Percentiles rank a stretch among this genome's conserved stretches.
These are phyloP conservation scores for Geranium incanum DNA, from an alignment of 441 rosid genomes.

Conservation along the genomic window DNA sequence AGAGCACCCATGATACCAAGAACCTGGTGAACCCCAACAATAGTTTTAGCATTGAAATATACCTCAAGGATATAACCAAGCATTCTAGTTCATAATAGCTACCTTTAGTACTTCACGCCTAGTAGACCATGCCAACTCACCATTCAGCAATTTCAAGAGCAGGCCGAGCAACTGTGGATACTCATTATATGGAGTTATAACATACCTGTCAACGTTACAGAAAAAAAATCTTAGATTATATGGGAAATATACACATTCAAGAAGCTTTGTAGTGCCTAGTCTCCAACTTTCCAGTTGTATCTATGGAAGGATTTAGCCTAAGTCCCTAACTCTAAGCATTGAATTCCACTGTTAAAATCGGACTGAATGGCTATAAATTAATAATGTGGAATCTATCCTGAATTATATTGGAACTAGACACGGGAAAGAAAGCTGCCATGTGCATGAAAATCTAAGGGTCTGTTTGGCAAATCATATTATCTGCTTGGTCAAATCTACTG, in stretches of 20 bases:
- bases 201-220: slow-evolving; percentile 50
- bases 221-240: slow-evolving; percentile 13
- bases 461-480: background rate
- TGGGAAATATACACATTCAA: slow-evolving; percentile 13
- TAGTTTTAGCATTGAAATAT: slow-evolving; percentile 22
- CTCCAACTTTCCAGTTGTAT: background rate
- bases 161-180: slow-evolving; percentile 86
- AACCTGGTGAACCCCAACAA: slow-evolving; percentile 47
- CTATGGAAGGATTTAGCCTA: background rate
- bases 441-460: slow-evolving; percentile 8
- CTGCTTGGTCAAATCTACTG: background rate
- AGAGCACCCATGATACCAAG: slow-evolving; percentile 99
- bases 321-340: background rate
- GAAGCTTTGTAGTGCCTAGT: background rate
- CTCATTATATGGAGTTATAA: slow-evolving; percentile 92
- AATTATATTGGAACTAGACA: background rate
- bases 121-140: slow-evolving; percentile 95
- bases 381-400: background rate
- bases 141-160: slow-evolving; percentile 92
- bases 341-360: background rate
- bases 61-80: slow-evolving; percentile 15
- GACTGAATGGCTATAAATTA: background rate
- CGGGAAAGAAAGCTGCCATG: background rate
- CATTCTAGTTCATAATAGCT: slow-evolving; percentile 22
- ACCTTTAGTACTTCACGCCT: slow-evolving; percentile 99